Percentiles rank a stretch among this genome's conserved stretches.
Evolutionary conservation across 1,284 basidiomycete species (phyloP).

Genomic region (Puccinia triticina): DNA sequence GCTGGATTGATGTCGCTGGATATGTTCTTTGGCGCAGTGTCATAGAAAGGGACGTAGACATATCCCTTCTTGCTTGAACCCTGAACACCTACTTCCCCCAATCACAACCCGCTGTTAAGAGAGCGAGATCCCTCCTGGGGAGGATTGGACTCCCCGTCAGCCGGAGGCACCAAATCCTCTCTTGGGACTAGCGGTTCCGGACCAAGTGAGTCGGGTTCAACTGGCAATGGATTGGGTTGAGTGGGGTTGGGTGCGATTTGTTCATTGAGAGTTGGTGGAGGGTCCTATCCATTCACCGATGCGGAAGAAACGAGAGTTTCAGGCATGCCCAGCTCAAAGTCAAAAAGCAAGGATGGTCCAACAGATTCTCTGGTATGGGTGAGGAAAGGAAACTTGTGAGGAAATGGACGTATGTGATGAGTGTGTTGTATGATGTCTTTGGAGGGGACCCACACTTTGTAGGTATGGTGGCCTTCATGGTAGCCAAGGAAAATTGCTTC

Average conservation of each 20-base stretch:
- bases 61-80: neutral
- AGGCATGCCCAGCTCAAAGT: too few relatives aligned
- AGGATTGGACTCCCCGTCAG: neutral
- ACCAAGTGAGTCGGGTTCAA: too few relatives aligned
- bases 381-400: neutral
- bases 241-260: too few relatives aligned
- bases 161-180: too few relatives aligned
- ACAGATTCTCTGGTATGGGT: neutral
- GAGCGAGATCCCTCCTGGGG: neutral
- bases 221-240: too few relatives aligned
- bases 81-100: neutral
- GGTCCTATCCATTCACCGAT: too few relatives aligned
- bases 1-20: neutral
- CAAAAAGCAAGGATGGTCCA: too few relatives aligned
- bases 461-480: neutral
- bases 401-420: neutral
- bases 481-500: slow-evolving; percentile 19
- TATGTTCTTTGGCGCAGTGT: neutral
- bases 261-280: too few relatives aligned
- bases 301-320: too few relatives aligned
- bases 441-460: slow-evolving; percentile 16
- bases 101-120: too few relatives aligned
- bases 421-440: neutral
- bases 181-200: too few relatives aligned
- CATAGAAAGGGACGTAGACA: neutral